Evolutionary conservation across 1,139 yeast species (phyloP).

Genomic region (Blastobotrys ciferrii): DNA sequence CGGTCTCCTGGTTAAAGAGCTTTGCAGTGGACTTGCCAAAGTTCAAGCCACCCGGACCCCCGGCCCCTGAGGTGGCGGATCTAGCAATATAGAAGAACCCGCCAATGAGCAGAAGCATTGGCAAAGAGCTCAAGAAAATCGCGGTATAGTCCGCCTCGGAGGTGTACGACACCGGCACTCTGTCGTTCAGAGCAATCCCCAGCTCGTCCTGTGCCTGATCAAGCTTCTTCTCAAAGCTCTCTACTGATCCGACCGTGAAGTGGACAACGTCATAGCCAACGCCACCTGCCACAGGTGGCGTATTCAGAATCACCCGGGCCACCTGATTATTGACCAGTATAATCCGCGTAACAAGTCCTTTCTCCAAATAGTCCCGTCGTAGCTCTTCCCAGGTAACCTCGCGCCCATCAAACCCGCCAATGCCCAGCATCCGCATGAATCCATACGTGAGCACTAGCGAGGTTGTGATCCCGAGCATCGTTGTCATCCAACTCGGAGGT

Average conservation of each 20-base stretch:
- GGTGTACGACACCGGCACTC: constrained; percentile 74
- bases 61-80: constrained; percentile 41
- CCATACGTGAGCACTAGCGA: constrained; percentile 12
- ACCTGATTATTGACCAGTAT: constrained; percentile 71
- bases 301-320: constrained; percentile 52
- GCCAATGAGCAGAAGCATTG: constrained; percentile 81
- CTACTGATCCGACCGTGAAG: constrained; percentile 89
- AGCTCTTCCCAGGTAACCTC: constrained; percentile 84
- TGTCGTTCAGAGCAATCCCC: constrained; percentile 60
- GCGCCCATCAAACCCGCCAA: constrained; percentile 19
- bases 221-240: constrained; percentile 79
- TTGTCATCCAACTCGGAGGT: constrained; percentile 15
- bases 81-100: constrained; percentile 76
- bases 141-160: constrained; percentile 61
- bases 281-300: constrained; percentile 22
- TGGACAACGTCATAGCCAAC: constrained; percentile 30
- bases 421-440: constrained; percentile 9
- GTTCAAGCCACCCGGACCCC: constrained; percentile 42
- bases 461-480: constrained; percentile 12
- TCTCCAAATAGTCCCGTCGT: constrained; percentile 73
- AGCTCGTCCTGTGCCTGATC: constrained; percentile 72
- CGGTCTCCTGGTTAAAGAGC: constrained; percentile 86
- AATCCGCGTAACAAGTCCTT: constrained; percentile 76
- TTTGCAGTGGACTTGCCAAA: constrained; percentile 84
- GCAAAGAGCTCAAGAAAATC: constrained; percentile 66